Percentiles rank a stretch among this genome's conserved stretches.
Conservation (phyloP, 768 basidiomycete species). For the Asterophora lycoperdoides region DNA sequence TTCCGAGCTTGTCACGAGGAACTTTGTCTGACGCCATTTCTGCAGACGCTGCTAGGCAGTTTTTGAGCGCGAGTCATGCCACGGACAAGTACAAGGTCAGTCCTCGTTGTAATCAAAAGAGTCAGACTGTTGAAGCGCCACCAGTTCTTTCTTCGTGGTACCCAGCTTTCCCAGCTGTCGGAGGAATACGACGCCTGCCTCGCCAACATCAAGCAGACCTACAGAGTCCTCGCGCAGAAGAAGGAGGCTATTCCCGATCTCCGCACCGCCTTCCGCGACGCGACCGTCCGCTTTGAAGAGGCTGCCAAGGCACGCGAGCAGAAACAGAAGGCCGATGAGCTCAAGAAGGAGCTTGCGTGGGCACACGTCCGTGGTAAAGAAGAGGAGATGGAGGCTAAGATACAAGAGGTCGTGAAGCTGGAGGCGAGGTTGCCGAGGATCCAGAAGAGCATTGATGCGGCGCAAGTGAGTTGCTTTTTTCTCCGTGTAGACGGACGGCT, state of each 20-base stretch:
- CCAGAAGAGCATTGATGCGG: constrained; percentile 25
- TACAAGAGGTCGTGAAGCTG: constrained; percentile 33
- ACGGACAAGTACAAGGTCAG: constrained; percentile 83
- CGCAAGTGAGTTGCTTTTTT: constrained; percentile 27
- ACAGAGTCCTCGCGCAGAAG: constrained; percentile 64
- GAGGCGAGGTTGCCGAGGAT: constrained; percentile 35
- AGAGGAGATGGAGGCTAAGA: constrained; percentile 42
- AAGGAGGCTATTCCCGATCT: constrained; percentile 78
- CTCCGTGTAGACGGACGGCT: neutral
- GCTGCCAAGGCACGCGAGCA: constrained; percentile 73
- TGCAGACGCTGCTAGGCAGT: constrained; percentile 68
- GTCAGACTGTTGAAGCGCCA: neutral
- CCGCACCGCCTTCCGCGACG: constrained; percentile 51
- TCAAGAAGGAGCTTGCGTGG: constrained; percentile 86
- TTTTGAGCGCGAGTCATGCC: constrained; percentile 77
- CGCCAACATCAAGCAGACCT: constrained; percentile 67
- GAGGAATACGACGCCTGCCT: constrained; percentile 81
- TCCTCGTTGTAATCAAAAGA: neutral
- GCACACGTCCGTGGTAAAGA: constrained; percentile 74
- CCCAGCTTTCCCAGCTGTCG: constrained; percentile 81
- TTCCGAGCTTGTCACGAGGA: neutral
- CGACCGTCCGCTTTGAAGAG: constrained; percentile 58
- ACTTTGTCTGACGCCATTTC: constrained; percentile 5
- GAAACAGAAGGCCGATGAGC: constrained; percentile 58
- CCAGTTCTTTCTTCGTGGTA: constrained; percentile 93